A percentile compares a stretch with the other conserved stretches of the same genome.
phyloP scores from a whole-genome alignment of 176 grass and related monocot species.

The Hordeum vulgare region DNA sequence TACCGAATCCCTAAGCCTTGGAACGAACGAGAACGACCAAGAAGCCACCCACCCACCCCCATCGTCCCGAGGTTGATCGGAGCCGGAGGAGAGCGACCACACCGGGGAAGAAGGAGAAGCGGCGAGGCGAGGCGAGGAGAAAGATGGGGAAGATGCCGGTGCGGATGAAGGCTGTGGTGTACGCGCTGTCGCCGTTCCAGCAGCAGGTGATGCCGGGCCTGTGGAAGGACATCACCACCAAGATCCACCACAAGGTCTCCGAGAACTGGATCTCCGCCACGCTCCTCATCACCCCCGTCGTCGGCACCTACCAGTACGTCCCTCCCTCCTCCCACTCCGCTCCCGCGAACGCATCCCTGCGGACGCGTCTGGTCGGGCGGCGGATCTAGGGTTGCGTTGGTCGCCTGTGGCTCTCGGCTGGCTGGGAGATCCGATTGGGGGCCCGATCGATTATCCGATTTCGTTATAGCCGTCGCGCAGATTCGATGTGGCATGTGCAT shows the following conservation, averaged over 20 bases:
- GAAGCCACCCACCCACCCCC: neutral
- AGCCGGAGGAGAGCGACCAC: neutral
- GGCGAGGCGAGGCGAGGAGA: neutral
- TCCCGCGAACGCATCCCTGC: neutral
- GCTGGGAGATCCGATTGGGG: neutral
- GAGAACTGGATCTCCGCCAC: constrained; percentile 98
- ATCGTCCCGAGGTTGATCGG: constrained; percentile 17
- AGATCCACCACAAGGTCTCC: constrained; percentile 98
- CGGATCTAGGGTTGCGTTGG: neutral
- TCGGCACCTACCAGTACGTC: constrained; percentile 85
- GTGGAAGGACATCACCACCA: constrained; percentile 95
- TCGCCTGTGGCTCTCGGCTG: neutral
- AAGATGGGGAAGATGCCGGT: constrained; percentile 88
- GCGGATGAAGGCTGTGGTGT: constrained; percentile 96
- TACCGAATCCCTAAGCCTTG: constrained; percentile 22
- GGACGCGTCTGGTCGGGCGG: neutral
- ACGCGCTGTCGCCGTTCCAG: constrained; percentile 94
- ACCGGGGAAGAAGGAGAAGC: neutral
- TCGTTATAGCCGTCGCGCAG: neutral
- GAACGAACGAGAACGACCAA: constrained; percentile 15
- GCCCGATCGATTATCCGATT: neutral
- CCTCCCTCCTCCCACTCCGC: no score
- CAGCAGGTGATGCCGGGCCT: constrained; percentile 97
- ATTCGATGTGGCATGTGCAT: neutral
- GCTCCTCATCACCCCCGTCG: constrained; percentile 62